Percentiles rank a stretch among this genome's conserved stretches.
Conservation (phyloP, 768 basidiomycete species). For the Boletales sp. region DNA sequence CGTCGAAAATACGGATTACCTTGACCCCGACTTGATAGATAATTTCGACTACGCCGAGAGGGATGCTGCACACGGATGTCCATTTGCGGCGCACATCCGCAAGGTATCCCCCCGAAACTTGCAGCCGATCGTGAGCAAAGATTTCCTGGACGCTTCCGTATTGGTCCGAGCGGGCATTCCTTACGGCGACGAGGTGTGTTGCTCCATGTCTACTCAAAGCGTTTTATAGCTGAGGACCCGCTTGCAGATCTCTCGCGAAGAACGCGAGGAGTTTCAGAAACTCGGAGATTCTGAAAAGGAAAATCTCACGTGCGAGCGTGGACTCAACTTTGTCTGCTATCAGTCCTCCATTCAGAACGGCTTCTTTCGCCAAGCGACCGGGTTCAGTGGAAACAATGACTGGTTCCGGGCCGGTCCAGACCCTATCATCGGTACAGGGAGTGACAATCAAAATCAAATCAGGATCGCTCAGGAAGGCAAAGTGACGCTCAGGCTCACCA, state of each 20-base stretch:
- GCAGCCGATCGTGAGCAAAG: conserved; percentile 16
- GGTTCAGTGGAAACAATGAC: conserved; percentile 17
- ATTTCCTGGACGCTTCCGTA: conserved; percentile 17
- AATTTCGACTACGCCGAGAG: conserved; percentile 32
- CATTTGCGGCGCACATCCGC: conserved; percentile 47
- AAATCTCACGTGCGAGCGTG: not conserved
- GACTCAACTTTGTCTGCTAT: conserved; percentile 35
- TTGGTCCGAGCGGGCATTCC: conserved; percentile 35
- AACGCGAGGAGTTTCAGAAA: not conserved
- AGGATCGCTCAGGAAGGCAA: not conserved
- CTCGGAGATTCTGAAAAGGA: not conserved
- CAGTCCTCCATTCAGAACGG: conserved; percentile 36
- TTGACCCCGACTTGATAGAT: conserved; percentile 41
- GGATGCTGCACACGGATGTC: conserved; percentile 23
- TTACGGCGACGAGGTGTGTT: conserved; percentile 27
- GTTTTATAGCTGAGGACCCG: not conserved
- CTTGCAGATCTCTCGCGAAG: conserved; percentile 5
- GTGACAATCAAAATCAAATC: not conserved
- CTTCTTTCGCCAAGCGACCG: conserved; percentile 29
- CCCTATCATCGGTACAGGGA: conserved; percentile 19
- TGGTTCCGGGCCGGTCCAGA: conserved; percentile 22
- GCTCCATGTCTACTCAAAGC: too few species aligned
- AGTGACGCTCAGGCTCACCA: not conserved
- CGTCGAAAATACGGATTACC: conserved; percentile 37
- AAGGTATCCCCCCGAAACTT: conserved; percentile 43